Evolutionary conservation across 2,329 filamentous ascomycete species (phyloP).

Genomic region (Neonectria magnoliae): DNA sequence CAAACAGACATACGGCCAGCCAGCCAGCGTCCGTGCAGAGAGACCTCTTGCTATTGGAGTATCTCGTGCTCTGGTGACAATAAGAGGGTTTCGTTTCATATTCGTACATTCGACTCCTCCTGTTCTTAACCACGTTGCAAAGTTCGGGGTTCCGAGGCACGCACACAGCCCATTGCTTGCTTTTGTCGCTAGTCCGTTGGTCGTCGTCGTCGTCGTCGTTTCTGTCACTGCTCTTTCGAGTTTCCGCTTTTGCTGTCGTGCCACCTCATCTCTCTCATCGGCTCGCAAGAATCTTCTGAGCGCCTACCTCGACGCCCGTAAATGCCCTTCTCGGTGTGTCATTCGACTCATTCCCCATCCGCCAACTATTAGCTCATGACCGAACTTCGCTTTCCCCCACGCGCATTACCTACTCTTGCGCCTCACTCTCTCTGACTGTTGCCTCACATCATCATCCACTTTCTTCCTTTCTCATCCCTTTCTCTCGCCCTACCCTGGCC

Average conservation of each 20-base stretch:
- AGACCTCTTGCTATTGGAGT: too few relatives aligned
- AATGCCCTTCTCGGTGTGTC: neutral
- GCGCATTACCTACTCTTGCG: slow-evolving; percentile 2
- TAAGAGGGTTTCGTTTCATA: neutral
- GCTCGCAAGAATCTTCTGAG: neutral
- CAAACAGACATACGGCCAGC: neutral
- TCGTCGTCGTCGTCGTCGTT: neutral
- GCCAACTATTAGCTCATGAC: neutral
- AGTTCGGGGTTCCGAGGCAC: neutral
- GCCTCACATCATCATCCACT: slow-evolving; percentile 9
- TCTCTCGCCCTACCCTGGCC: neutral
- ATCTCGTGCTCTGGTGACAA: neutral
- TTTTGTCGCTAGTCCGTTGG: neutral
- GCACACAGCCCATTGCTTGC: neutral
- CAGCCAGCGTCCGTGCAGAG: too few relatives aligned
- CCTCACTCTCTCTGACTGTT: slow-evolving; percentile 4
- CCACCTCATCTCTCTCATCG: neutral
- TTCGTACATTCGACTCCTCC: neutral
- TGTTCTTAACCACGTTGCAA: neutral
- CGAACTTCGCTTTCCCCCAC: neutral
- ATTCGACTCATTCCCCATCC: neutral
- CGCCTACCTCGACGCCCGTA: neutral
- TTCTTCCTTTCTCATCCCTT: slow-evolving; percentile 17
- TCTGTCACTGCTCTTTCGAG: neutral
- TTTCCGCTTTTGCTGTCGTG: slow-evolving; percentile 2